Evolutionary conservation across 1,139 yeast species (phyloP), one percentile per base, ranked within the genome.

Genomic region (Pichia terricola): DNA sequence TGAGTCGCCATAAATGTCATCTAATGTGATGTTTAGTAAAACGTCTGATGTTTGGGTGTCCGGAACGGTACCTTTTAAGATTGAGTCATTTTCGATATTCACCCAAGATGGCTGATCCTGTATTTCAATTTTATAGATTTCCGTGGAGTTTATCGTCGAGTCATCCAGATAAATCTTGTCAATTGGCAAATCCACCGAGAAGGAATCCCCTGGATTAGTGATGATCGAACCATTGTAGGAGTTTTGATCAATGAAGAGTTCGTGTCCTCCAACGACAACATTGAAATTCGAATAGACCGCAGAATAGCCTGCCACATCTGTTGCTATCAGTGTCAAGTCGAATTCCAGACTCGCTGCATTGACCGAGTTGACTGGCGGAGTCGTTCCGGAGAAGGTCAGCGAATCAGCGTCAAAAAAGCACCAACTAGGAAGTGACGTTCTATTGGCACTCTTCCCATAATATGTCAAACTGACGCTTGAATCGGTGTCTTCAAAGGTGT

Each of bases 381-480:
- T 91, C 2, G 81, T 79, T 36, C 99, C 99, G 36, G 78, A 70
- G 60, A 88, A 89, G n/a, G 83, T 72, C 50, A 85, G 64, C 4
- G 63, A 49, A 44, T 67, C 69, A 8, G 79, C 60, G 57, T 85
- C 77, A 58, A 89, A 91, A 45, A 65, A 62, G 43, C 88, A 67
- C 98, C 98, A 91, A 56, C 77, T 81, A 28, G 99, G 98, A 44
- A 91, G 70, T 2, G 98, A 94, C 1, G 95, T 75, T 58, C 91
- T 77, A 59, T 86, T 86, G 26, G 71, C 67, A 25, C 91, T 77
- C 51, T 85, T 74, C n/a, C 96, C 96, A 57, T 85, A 84, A 64
- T 82, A 87, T n/a, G 81, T 80, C 26, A 73, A 65, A 33, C 81
- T 75, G 31, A 68, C 64, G 25, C 78, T 69, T 30, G 73, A 65